Percentiles rank a stretch among this genome's conserved stretches.
Evolutionary conservation across 2,329 filamentous ascomycete genomes (phyloP).

Genomic region (Furcasterigmium furcatum): DNA sequence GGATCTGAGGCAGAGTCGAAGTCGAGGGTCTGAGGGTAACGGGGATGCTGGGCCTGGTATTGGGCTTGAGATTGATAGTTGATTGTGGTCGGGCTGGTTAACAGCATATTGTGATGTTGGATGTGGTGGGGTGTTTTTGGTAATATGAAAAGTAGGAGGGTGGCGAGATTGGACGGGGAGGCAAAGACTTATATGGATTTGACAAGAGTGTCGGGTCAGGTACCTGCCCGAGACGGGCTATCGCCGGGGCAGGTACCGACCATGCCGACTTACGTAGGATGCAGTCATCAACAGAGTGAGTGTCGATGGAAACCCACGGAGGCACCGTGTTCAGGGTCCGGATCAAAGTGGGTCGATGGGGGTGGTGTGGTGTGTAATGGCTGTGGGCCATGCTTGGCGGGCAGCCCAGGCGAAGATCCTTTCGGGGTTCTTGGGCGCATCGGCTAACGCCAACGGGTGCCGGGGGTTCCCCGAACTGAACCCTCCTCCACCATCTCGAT

Average conservation of each 20-base stretch:
- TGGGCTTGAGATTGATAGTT: slow-evolving; percentile 7
- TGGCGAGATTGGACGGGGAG: slow-evolving; percentile 10
- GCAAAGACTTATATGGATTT: slow-evolving; percentile 7
- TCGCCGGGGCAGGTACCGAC: background rate
- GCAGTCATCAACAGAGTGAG: background rate
- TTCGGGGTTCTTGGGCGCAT: no score
- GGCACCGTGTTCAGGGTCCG: background rate
- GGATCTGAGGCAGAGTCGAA: background rate
- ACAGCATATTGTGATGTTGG: slow-evolving; percentile 9
- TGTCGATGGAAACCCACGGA: background rate
- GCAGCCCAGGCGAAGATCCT: no score
- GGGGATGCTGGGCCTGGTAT: background rate
- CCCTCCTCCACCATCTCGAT: no score
- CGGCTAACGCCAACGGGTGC: no score
- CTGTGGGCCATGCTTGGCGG: no score
- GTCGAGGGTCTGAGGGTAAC: slow-evolving; percentile 6
- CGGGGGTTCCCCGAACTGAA: no score
- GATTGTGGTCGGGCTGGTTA: slow-evolving; percentile 7
- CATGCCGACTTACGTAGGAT: background rate
- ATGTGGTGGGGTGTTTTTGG: slow-evolving; percentile 1
- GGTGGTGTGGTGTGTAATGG: background rate
- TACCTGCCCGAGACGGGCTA: background rate
- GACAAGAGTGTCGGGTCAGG: background rate
- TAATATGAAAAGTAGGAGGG: slow-evolving; percentile 1
- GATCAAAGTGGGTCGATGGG: background rate